Percentiles rank a stretch among this genome's conserved stretches.
Conservation (phyloP, 2,329 filamentous ascomycete genomes). For the Cadophora gregata region DNA sequence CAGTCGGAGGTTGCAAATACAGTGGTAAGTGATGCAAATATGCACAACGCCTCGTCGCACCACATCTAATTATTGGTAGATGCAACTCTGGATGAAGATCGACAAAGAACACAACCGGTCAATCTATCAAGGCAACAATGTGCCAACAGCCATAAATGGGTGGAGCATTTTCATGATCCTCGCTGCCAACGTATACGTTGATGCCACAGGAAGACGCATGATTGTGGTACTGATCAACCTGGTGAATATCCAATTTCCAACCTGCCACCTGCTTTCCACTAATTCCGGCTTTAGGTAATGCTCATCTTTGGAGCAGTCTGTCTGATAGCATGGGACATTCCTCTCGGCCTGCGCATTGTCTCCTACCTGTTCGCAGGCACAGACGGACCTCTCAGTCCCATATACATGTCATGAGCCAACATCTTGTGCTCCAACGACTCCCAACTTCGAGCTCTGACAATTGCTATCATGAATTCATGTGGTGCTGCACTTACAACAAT, state of each 20-base stretch:
- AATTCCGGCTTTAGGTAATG: conserved; percentile 19
- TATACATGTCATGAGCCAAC: conserved; percentile 48
- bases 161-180: conserved; percentile 41
- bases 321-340: conserved; percentile 44
- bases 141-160: conserved; percentile 50
- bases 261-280: neutral
- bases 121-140: conserved; percentile 55
- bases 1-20: conserved; percentile 50
- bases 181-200: conserved; percentile 18
- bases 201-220: conserved; percentile 26
- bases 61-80: neutral
- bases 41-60: too few species aligned
- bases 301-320: conserved; percentile 45
- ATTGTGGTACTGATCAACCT: conserved; percentile 21
- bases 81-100: conserved; percentile 61
- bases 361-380: conserved; percentile 46
- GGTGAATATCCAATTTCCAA: neutral
- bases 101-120: conserved; percentile 50
- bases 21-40: conserved; percentile 39
- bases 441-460: conserved; percentile 45
- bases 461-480: conserved; percentile 47
- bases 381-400: conserved; percentile 44
- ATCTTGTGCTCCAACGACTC: conserved; percentile 44
- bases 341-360: conserved; percentile 44
- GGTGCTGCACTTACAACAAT: conserved; percentile 41